Base-by-base conservation (phyloP, 257 asterid genomes). In the Osmanthus fragrans region DNA sequence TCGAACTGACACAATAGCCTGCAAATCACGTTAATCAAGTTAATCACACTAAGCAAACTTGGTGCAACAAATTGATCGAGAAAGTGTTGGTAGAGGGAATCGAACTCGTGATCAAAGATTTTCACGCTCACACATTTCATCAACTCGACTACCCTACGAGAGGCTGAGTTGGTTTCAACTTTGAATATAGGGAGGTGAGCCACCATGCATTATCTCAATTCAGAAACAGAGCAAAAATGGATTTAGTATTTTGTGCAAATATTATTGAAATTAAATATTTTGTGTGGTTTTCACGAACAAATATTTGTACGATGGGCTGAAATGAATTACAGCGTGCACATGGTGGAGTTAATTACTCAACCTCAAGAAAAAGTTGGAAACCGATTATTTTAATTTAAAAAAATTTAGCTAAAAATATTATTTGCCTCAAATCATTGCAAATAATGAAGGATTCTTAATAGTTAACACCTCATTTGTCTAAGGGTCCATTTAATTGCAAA, bases 291-390 rank as follows among this genome's bases (percentile, higher is more conserved):
- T 9, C 21, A 3, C 69, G 27, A 9, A 8, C 69, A 27, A 9
- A 8, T 2, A 63, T 8, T 63, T 10, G 33, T 25, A 5, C 15
- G 23, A 2, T 72, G 47, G 32, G 29, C 39, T 58, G 56, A 40
- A 77, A 58, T 37, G 10, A 39, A 23, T 76, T 81, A 70, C 86
- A 79, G 89, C 67, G 6, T 42, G 74, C 83, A 86, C 84, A 83
- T 83, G 87, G 42, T 75, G 33, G 51, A 42, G 16, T 65, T 13
- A 75, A 72, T 42, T 42, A 42, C 18, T 12, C 18, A 11, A 3
- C 51, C 51, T 42, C 51, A 12, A 42, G 51, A 42, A 42, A 13
- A 3, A 12, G 51, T 42, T 42, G 51, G 51, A 42, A 12, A 12
- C 51, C 51, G 51, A 11, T 40, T 2, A 40, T 40, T 40, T 40